Percentiles rank a stretch among this genome's conserved stretches.
phyloP scores from a whole-genome alignment of 2,329 filamentous ascomycete genomes.

The Incumbomyces lentus region DNA sequence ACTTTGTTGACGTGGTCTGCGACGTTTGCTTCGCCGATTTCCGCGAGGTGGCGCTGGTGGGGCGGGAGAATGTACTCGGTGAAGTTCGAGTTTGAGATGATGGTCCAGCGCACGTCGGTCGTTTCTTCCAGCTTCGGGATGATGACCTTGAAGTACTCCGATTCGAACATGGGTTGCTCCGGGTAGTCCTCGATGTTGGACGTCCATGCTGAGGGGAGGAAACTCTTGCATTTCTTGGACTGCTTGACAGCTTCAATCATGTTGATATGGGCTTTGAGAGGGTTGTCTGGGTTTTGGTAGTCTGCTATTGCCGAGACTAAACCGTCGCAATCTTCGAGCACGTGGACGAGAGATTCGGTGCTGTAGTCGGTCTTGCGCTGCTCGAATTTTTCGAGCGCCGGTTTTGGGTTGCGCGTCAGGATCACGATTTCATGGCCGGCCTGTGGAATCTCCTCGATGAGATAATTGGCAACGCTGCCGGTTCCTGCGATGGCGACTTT shows the following conservation, averaged over 20 bases:
- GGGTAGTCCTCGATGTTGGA: constrained; percentile 6
- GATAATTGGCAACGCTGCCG: constrained; percentile 8
- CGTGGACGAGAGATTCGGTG: constrained; percentile 4
- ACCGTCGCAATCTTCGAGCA: constrained; percentile 4
- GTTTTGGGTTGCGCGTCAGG: constrained; percentile 6
- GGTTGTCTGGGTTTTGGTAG: constrained; percentile 1
- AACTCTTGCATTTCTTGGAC: constrained; percentile 7
- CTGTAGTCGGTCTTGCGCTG: not conserved
- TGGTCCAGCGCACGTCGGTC: not conserved
- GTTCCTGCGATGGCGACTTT: constrained; percentile 12
- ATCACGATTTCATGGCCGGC: constrained; percentile 8
- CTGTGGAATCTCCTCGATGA: constrained; percentile 5
- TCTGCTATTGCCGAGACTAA: constrained; percentile 10
- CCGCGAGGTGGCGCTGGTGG: constrained; percentile 4
- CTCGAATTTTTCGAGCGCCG: not conserved
- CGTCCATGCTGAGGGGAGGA: constrained; percentile 9
- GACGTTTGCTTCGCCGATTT: constrained; percentile 1
- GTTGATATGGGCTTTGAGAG: constrained; percentile 5
- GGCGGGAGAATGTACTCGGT: constrained; percentile 8
- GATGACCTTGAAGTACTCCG: constrained; percentile 1
- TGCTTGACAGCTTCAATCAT: constrained; percentile 8
- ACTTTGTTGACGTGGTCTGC: constrained; percentile 9
- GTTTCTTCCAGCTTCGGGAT: not conserved
- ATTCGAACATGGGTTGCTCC: constrained; percentile 6
- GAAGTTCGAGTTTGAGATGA: constrained; percentile 10